Conservation (phyloP, 768 basidiomycete species). For the Boletus rubropictus region DNA sequence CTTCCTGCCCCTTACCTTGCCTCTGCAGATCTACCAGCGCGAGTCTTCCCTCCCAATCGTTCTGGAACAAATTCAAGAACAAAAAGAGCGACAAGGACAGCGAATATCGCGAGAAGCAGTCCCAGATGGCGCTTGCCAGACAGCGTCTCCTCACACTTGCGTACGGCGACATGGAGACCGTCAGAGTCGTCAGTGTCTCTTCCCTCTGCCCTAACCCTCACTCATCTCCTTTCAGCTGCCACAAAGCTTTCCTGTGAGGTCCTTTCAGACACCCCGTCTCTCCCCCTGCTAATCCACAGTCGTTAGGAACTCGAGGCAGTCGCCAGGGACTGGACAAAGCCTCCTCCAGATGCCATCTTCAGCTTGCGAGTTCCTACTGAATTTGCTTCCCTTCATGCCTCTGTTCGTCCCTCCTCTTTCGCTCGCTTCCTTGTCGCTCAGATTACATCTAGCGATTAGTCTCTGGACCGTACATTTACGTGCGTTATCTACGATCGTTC, state of each 20-base stretch:
- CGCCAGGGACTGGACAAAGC: slow-evolving; percentile 82
- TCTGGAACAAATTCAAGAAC: slow-evolving; percentile 65
- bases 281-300: slow-evolving; percentile 5
- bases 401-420: slow-evolving; percentile 44
- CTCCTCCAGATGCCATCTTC: slow-evolving; percentile 74
- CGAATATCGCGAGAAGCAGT: slow-evolving; percentile 49
- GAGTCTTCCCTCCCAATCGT: slow-evolving; percentile 45
- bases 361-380: slow-evolving; percentile 80
- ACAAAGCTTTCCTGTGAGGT: slow-evolving; percentile 53
- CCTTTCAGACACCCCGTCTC: neutral
- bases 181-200: slow-evolving; percentile 48
- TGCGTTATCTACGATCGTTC: slow-evolving; percentile 33
- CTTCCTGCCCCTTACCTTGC: slow-evolving; percentile 29
- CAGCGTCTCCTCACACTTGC: slow-evolving; percentile 77
- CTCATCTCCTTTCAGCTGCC: slow-evolving; percentile 49
- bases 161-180: slow-evolving; percentile 82
- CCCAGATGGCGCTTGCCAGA: slow-evolving; percentile 64
- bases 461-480: slow-evolving; percentile 80
- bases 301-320: slow-evolving; percentile 71
- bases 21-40: slow-evolving; percentile 58
- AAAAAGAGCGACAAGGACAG: slow-evolving; percentile 56
- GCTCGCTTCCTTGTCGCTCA: slow-evolving; percentile 18
- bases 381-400: slow-evolving; percentile 77
- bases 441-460: slow-evolving; percentile 56
- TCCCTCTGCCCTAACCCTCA: neutral